phyloP scores from a whole-genome alignment of 2,329 filamentous ascomycete species.

The Ilyonectria destructans region DNA sequence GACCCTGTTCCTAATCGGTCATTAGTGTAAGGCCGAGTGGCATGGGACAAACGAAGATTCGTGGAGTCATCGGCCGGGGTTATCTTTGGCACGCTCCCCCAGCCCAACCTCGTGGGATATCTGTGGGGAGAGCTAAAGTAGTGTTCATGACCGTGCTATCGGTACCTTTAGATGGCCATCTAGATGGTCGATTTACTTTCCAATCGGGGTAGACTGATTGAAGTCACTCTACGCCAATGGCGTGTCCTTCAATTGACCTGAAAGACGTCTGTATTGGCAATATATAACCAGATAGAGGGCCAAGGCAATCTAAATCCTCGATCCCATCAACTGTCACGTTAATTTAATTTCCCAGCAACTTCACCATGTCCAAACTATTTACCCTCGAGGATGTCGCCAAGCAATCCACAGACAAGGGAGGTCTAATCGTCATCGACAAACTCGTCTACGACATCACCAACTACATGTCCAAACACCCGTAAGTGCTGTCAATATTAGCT shows the following conservation, averaged over 20 bases:
- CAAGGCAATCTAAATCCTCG: neutral
- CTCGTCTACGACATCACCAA: slow-evolving; percentile 27
- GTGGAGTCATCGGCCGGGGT: neutral
- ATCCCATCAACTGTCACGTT: neutral
- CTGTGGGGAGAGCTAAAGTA: neutral
- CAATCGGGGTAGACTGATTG: neutral
- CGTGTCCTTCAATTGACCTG: too few species aligned
- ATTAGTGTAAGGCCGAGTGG: neutral
- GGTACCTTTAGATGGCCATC: neutral
- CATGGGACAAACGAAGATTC: neutral
- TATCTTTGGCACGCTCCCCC: neutral
- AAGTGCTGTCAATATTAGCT: neutral
- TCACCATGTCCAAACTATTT: slow-evolving; percentile 13
- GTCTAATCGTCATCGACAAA: slow-evolving; percentile 29
- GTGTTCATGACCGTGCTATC: neutral
- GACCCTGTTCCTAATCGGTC: neutral
- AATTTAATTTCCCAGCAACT: too few species aligned
- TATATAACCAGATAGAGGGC: neutral
- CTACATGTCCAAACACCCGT: slow-evolving; percentile 29
- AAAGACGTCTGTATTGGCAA: neutral
- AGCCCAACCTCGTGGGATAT: neutral
- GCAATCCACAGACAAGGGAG: slow-evolving; percentile 13
- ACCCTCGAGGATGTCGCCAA: slow-evolving; percentile 19
- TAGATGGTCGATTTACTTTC: slow-evolving; percentile 12
- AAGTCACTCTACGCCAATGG: neutral